A percentile compares a stretch with the other conserved stretches of the same genome.
These are phyloP conservation scores for Cladobotryum protrusum DNA, from an alignment of 2,329 filamentous ascomycete species.

Conservation along the genomic window DNA sequence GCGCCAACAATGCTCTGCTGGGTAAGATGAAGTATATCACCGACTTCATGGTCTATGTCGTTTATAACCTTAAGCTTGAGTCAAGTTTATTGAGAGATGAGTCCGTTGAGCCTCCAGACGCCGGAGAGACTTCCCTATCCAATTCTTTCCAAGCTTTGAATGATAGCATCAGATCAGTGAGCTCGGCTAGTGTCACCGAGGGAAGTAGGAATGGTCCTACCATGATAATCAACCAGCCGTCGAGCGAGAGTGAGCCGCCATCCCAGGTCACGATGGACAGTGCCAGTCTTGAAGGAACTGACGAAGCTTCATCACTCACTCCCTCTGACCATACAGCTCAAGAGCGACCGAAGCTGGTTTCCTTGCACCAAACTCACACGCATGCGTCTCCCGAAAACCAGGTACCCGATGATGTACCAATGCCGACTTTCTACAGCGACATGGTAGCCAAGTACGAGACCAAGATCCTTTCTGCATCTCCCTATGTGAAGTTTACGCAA, in stretches of 20 bases:
- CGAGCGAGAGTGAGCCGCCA: conserved; percentile 32
- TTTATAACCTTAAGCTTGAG: conserved; percentile 95
- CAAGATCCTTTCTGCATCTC: conserved; percentile 88
- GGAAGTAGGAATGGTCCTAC: conserved; percentile 23
- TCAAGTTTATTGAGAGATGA: conserved; percentile 92
- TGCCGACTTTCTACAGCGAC: conserved; percentile 90
- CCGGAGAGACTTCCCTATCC: conserved; percentile 39
- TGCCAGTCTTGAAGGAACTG: conserved; percentile 20
- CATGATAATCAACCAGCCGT: conserved; percentile 28
- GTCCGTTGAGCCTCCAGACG: conserved; percentile 73
- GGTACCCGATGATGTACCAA: conserved; percentile 70
- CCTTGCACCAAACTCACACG: conserved; percentile 39
- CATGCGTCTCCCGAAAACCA: conserved; percentile 45
- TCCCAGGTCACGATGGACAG: conserved; percentile 28
- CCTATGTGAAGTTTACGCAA: conserved; percentile 91
- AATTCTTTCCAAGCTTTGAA: conserved; percentile 35
- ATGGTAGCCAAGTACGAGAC: conserved; percentile 91
- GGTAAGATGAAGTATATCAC: conserved; percentile 84
- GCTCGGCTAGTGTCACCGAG: conserved; percentile 23
- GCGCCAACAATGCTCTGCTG: conserved; percentile 65
- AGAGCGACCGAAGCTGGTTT: conserved; percentile 24
- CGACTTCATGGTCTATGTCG: conserved; percentile 98
- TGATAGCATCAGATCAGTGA: conserved; percentile 32
- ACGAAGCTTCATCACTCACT: conserved; percentile 22
- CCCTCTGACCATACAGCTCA: conserved; percentile 18